Evolutionary conservation across 2,329 filamentous ascomycete species (phyloP).

Genomic region (Torrubiella hemipterigena): DNA sequence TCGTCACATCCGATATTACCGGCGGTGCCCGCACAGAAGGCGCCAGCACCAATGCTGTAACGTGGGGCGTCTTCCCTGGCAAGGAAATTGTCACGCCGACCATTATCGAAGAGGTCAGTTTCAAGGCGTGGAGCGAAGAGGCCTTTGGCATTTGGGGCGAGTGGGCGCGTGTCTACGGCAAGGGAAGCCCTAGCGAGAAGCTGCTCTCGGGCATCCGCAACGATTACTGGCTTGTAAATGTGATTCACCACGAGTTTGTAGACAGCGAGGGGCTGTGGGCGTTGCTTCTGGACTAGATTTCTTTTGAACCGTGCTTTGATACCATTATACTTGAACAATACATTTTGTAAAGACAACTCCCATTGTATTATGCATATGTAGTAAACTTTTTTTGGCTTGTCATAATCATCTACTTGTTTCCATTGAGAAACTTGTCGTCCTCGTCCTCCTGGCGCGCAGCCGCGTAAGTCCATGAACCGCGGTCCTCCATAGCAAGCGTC

Average conservation of each 20-base stretch:
- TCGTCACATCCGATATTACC: constrained; percentile 53
- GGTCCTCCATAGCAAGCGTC: no score
- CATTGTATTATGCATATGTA: no score
- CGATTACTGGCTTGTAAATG: constrained; percentile 81
- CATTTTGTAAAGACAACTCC: no score
- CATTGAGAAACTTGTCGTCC: no score
- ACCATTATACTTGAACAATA: no score
- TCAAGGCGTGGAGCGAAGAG: constrained; percentile 89
- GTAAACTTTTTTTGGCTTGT: no score
- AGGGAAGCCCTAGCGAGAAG: constrained; percentile 56
- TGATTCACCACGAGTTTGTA: constrained; percentile 72
- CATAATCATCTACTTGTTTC: no score
- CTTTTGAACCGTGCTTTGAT: no score
- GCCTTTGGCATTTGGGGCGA: constrained; percentile 92
- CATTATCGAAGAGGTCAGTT: constrained; percentile 92
- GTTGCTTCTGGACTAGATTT: no score
- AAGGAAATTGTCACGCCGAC: constrained; percentile 96
- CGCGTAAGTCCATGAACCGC: no score
- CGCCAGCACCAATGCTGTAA: constrained; percentile 77
- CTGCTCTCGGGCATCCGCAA: constrained; percentile 56
- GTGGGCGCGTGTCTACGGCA: constrained; percentile 83
- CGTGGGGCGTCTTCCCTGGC: constrained; percentile 89
- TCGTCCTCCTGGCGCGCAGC: no score
- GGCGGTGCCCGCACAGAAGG: constrained; percentile 22
- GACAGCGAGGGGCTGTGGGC: constrained; percentile 63